A percentile compares a stretch with the other conserved stretches of the same genome.
Conservation (phyloP, 495 filamentous ascomycete species). For the Cladorrhinum samala region DNA sequence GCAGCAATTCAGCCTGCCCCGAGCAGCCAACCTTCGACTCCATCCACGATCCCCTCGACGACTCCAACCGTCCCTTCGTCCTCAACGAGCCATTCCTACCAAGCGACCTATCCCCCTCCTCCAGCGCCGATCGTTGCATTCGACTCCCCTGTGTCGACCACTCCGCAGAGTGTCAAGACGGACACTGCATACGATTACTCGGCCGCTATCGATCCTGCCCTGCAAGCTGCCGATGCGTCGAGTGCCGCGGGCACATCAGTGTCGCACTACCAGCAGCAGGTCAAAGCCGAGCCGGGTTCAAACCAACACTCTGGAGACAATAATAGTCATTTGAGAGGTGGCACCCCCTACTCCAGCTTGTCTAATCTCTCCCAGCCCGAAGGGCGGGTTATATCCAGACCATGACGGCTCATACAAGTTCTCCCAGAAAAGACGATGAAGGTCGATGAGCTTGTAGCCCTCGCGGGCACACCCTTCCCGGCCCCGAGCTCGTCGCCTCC, state of each 20-base stretch:
- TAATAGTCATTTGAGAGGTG: conserved; percentile 21
- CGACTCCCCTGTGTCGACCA: conserved; percentile 33
- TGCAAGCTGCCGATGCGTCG: conserved; percentile 44
- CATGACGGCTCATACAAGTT: conserved; percentile 41
- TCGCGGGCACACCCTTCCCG: conserved; percentile 58
- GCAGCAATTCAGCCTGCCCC: conserved; percentile 68
- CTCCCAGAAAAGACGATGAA: conserved; percentile 63
- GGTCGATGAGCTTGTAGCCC: conserved; percentile 67
- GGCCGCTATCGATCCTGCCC: conserved; percentile 67
- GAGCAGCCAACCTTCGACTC: conserved; percentile 27
- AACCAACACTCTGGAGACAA: conserved; percentile 16
- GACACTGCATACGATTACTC: conserved; percentile 58
- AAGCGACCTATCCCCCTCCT: conserved; percentile 22
- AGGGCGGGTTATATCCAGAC: conserved; percentile 21
- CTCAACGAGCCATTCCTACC: conserved; percentile 27
- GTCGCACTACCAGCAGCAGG: conserved; percentile 33
- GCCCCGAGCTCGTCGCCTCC: conserved; percentile 50
- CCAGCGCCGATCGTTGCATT: conserved; percentile 26
- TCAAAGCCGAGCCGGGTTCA: conserved; percentile 19
- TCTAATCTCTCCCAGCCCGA: conserved; percentile 21
- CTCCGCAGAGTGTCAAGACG: conserved; percentile 54
- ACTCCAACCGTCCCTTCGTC: conserved; percentile 18
- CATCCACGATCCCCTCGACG: conserved; percentile 24
- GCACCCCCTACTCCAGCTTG: conserved; percentile 23
- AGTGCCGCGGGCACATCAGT: conserved; percentile 30